Conservation (phyloP, 2,329 filamentous ascomycete genomes). For the Aspergillus novofumigatus region DNA sequence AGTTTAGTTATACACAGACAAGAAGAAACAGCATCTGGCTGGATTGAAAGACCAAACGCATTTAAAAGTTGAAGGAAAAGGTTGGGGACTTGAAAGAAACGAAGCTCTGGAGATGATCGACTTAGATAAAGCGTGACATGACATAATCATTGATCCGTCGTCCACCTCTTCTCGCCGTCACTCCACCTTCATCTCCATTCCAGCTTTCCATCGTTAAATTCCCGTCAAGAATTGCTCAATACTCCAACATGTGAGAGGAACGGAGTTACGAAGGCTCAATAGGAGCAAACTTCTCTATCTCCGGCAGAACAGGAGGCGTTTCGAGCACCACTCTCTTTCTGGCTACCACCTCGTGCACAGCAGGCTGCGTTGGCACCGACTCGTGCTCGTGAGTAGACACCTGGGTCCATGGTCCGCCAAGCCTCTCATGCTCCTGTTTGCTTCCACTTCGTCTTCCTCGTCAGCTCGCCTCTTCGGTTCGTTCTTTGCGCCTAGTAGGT, state of each 20-base stretch:
- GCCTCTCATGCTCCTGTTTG: background rate
- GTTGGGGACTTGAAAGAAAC: background rate
- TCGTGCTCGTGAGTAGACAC: background rate
- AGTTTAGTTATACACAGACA: background rate
- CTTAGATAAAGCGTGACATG: conserved; percentile 2
- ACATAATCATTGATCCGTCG: conserved; percentile 7
- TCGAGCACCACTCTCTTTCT: background rate
- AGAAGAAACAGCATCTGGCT: background rate
- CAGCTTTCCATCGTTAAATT: background rate
- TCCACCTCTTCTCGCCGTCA: background rate
- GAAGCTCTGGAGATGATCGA: background rate
- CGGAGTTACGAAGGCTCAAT: background rate
- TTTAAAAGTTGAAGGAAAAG: background rate
- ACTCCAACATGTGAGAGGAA: background rate
- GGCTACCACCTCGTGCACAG: background rate
- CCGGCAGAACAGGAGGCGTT: background rate
- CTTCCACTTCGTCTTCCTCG: background rate
- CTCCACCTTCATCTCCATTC: background rate
- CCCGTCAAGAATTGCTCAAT: background rate
- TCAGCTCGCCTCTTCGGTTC: background rate
- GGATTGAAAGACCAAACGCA: background rate
- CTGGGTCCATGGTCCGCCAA: background rate
- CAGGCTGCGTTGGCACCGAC: background rate
- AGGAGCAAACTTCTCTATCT: background rate
- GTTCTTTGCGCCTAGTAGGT: background rate